Evolutionary conservation across 768 basidiomycete genomes (phyloP), one percentile per base, ranked within the genome.

Genomic region (Lactarius quietus): DNA sequence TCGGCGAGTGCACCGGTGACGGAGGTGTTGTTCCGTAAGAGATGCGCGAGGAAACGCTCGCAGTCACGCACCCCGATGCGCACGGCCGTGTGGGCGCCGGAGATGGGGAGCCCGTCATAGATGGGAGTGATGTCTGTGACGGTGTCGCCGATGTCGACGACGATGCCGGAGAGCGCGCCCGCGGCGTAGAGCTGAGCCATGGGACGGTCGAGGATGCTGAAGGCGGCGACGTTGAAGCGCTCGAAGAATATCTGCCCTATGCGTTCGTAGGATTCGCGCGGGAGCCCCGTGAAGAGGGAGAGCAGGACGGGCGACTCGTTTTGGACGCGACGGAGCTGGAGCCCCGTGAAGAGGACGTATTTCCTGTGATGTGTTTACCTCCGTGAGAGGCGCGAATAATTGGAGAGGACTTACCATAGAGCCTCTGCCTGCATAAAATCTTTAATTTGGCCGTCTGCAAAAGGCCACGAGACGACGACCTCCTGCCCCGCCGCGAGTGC

Each of bases 401-500:
- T 9, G 35, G 36, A 56, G 54, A n/a, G 7, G 45, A 77, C 86
- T 57, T 73, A 94, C 94, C 93, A 93, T 59, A 97, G 79, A 0
- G 93, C 95, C 74, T 96, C 94, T 20, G 92, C 90, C 69, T 93
- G 92, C 23, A 79, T 82, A 86, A 88, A 96, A 72, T 95, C 89
- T 18, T 77, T 80, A 63, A 95, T 78, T 70, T 85, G 82, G 3
- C 85, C 88, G 31, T 89, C 83, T 53, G 84, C 83, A 71, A 95
- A 91, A 2, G 95, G 94, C 90, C 90, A 93, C 35, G 85, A 92
- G 12, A 93, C 74, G 7, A 83, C 76, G 20, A 95, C 73, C 58
- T 93, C 89, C 63, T 92, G 87, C 4, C 86, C 90, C 3, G 84
- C 82, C 3, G 83, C 83, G 12, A 92, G 77, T 3, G 92, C 92